phyloP scores from a whole-genome alignment of 179 eudicot species.

The Heliamphora pulchella region DNA sequence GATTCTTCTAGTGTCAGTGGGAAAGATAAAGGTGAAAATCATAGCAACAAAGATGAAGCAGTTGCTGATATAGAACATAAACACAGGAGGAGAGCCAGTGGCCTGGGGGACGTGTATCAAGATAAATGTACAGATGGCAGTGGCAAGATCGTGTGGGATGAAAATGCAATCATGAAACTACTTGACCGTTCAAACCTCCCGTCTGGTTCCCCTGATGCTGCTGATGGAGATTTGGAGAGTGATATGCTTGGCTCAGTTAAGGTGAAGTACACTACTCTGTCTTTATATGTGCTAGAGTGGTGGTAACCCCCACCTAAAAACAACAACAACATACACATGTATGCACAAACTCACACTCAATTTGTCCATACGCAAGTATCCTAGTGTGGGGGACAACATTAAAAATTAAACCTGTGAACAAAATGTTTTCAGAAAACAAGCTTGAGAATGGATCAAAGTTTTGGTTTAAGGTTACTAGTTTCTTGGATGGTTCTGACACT shows the following conservation, averaged over 20 bases:
- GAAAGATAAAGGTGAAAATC: conserved; percentile 51
- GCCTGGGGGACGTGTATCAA: conserved; percentile 90
- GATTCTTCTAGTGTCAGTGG: conserved; percentile 37
- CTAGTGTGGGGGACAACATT: too few species aligned
- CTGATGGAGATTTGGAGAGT: conserved; percentile 74
- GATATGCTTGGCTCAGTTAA: conserved; percentile 99
- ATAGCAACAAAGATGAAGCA: conserved; percentile 44
- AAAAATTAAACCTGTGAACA: too few species aligned
- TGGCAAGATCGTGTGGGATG: conserved; percentile 81
- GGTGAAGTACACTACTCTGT: conserved; percentile 42
- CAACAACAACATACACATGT: too few species aligned
- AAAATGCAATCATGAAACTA: conserved; percentile 76
- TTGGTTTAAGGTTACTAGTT: neutral
- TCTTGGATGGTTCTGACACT: neutral
- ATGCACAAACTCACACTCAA: too few species aligned
- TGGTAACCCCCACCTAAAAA: too few species aligned
- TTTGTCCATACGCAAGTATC: too few species aligned
- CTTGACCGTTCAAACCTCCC: conserved; percentile 88
- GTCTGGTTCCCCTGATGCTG: conserved; percentile 50
- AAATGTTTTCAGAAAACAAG: too few species aligned
- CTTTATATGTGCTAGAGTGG: conserved; percentile 5
- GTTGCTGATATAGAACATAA: conserved; percentile 56
- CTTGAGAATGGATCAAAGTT: too few species aligned
- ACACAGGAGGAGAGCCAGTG: conserved; percentile 69
- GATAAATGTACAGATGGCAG: conserved; percentile 89